Evolutionary conservation across 192 early-diverging fungal genomes (phyloP), one percentile per base, ranked within the genome.

Genomic region (Borealophlyctis nickersoniae): DNA sequence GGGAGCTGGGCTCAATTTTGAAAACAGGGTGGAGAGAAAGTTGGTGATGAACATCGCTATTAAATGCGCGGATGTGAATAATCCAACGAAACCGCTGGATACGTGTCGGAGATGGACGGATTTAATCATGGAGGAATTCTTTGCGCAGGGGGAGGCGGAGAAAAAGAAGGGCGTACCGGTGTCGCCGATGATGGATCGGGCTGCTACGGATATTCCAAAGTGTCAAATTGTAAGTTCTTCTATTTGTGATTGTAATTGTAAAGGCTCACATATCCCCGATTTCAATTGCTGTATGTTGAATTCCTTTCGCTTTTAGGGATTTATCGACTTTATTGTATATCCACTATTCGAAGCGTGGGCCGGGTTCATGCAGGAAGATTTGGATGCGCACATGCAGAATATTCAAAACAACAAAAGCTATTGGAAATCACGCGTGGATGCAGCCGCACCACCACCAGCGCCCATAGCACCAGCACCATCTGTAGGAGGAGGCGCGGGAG

Each of bases 11-110:
- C 13, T 24, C 66, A 62, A 75, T 28, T 62, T 73, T 52, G 79
- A 77, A 56, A 69, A 16, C 39, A 51, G 61, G 50, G 35, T 54
- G 56, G 74, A 78, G 35, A 63, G 66, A 14, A 75, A 74, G 56
- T 35, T 73, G 28, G 50, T 78, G 22, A 23, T 76, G 27, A 74
- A 77, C 36, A 73, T 84, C 65, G 69, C 76, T 2, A 79, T 84
- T 29, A 84, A 84, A 65, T 80, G 78, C 49, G 74, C 82, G 16
- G 82, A 84, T 58, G 71, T 84, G 11, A 81, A 82, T 51, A 84
- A 84, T 63, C 69, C 74, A 31, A 62, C 79, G 3, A 82, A 80
- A 33, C 69, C 74, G 60, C 64, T 64, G 57, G 28, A 35, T 9
- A 23, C 35, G 16, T 84, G 64, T 33, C 51, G 52, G 35, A 19